These are phyloP conservation scores for Maudiozyma serrabonitensis DNA, from an alignment of 805 yeast species.

Conservation along the genomic window DNA sequence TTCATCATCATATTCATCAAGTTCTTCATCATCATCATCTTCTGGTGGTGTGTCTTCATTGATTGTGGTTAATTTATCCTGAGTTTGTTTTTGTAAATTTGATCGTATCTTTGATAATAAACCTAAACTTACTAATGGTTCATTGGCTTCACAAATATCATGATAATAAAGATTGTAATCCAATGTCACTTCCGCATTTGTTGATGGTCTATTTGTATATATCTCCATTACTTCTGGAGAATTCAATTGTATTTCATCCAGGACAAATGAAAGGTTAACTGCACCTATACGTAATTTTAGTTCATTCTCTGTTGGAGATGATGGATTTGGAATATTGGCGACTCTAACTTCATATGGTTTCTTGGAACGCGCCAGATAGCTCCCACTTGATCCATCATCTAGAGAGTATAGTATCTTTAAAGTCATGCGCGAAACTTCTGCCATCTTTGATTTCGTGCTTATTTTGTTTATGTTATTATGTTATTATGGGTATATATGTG, in stretches of 20 bases:
- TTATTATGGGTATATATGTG: neutral
- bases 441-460: constrained; percentile 8
- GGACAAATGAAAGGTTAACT: constrained; percentile 17
- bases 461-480: neutral
- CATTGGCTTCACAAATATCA: constrained; percentile 28
- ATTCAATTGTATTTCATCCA: constrained; percentile 23
- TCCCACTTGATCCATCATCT: constrained; percentile 21
- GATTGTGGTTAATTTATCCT: neutral
- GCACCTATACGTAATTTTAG: constrained; percentile 21
- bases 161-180: constrained; percentile 29
- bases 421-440: constrained; percentile 20
- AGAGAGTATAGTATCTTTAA: constrained; percentile 28
- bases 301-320: constrained; percentile 5
- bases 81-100: constrained; percentile 3
- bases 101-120: constrained; percentile 26
- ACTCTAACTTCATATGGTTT: constrained; percentile 20
- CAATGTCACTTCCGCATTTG: constrained; percentile 2
- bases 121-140: constrained; percentile 30
- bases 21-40: constrained; percentile 9
- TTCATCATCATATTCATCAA: constrained; percentile 15
- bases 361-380: constrained; percentile 26
- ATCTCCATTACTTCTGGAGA: constrained; percentile 27
- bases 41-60: neutral
- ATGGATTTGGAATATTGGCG: constrained; percentile 20
- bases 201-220: constrained; percentile 6